A percentile compares a stretch with the other conserved stretches of the same genome.
phyloP scores from a whole-genome alignment of 1,139 yeast species.

The Scheffersomyces parashehatae region DNA sequence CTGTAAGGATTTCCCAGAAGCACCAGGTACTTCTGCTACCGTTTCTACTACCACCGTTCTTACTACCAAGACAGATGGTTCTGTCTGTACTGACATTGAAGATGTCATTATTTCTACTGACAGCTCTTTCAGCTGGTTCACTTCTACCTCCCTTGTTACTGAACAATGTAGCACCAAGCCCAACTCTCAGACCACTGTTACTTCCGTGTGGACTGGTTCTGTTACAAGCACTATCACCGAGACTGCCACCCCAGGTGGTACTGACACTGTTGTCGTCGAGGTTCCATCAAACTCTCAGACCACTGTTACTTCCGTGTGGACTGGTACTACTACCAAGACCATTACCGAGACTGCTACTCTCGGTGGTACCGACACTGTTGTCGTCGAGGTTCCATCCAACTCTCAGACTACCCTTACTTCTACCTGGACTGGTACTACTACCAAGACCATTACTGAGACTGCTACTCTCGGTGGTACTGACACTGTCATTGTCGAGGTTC shows the following conservation, averaged over 20 bases:
- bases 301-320: background rate
- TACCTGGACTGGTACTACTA: background rate
- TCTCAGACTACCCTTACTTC: background rate
- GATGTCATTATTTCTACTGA: background rate
- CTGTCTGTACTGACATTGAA: slow-evolving; percentile 1
- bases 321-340: background rate
- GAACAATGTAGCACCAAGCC: background rate
- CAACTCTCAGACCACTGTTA: background rate
- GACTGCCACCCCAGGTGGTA: slow-evolving; percentile 4
- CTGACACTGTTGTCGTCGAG: slow-evolving; percentile 6
- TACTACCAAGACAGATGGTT: slow-evolving; percentile 1
- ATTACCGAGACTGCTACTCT: slow-evolving; percentile 1
- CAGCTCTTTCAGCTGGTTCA: slow-evolving; percentile 1
- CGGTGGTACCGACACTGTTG: slow-evolving; percentile 5
- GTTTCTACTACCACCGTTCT: background rate
- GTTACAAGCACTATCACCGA: slow-evolving; percentile 2
- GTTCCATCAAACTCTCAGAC: slow-evolving; percentile 5
- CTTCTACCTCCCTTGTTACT: background rate
- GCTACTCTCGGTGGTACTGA: background rate
- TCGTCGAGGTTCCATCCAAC: slow-evolving; percentile 7
- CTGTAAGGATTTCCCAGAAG: slow-evolving; percentile 3
- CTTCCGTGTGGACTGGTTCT: background rate
- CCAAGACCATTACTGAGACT: background rate
- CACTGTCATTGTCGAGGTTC: background rate
- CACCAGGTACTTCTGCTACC: background rate